Base-by-base conservation (phyloP, 768 basidiomycete species). In the Termitomyces titanicus region DNA sequence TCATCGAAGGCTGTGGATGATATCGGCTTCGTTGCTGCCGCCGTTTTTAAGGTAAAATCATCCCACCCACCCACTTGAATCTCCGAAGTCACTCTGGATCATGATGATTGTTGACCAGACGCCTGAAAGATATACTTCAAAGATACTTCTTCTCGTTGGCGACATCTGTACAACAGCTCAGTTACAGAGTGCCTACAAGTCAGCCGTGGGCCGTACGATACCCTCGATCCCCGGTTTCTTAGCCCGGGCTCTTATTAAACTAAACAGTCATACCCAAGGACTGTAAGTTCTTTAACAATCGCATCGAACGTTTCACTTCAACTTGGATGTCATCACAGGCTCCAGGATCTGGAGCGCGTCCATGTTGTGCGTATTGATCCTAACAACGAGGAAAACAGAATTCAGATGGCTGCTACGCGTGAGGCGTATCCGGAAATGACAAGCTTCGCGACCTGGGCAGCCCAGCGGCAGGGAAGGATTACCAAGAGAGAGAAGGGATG, bases 11-110 rank as follows among this genome's bases (percentile, higher is more conserved):
- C 67, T 24, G 66, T 56, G 18, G 70, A 71, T 20, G 72, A 71
- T 52, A 72, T 70, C 54, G 72, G 73, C 6, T 59, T 58, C 18
- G 69, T 75, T 35, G 72, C 68, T 17, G 66, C 67, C 12, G 68
- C 60, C 0, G 64, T 74, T 1, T 73, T 74, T 54, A 55, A 60
- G 58, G 72, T 72, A 29, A 34, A n/a, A n/a, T 20, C 18, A 49
- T 7, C 12, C 46, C 35, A 11, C 5, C 7, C n/a, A 20, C 20
- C n/a, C n/a, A n/a, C n/a, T n/a, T 24, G 10, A 25, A 5, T 10
- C 25, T 15, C n/a, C n/a, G n/a, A n/a, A n/a, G n/a, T n/a, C n/a
- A n/a, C n/a, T n/a, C n/a, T n/a, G n/a, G n/a, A 39, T 38, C 22
- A 11, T 24, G 24, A 11, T 38, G 27, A 24, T 15, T 15, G 27